Base-by-base conservation (phyloP, 768 basidiomycete genomes). In the Holtermannia corniformis region DNA sequence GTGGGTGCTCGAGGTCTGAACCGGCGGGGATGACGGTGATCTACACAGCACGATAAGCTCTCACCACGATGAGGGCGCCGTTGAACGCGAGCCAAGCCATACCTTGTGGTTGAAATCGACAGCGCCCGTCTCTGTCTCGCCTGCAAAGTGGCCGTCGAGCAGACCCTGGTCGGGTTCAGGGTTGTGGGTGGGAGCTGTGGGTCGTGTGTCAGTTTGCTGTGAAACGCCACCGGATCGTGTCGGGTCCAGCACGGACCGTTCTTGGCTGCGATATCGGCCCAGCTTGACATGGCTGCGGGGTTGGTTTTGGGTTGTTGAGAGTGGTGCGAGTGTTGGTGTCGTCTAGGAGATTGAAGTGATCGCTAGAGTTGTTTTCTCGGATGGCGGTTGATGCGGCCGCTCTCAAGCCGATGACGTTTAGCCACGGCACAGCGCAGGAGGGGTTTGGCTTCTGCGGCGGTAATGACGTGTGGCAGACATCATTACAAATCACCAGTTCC, bases 101-200 rank as follows among this genome's bases (percentile, higher is more conserved):
- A 66, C 68, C 62, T 85, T 86, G 47, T 74, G 65, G 46, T 71
- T 66, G 7, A 62, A 60, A 48, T 67, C 66, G 22, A n/a, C 76
- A 66, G 46, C 74, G 61, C 25, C 75, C 70, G 20, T 74, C 70
- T 47, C 54, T 21, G 75, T 69, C 19, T 70, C 68, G 11, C 70
- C 70, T 4, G 32, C 42, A 42, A 72, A 72, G 78, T 74, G 49
- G 21, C 75, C 82, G 65, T 80, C 82, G 54, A 84, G 75, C 20
- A 87, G 76, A 26, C 76, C 78, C 3, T 77, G 80, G 64, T 86
- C 82, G 44, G 86, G 78, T 40, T 78, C 79, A 12, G 86, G 83
- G 77, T 83, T 74, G 44, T 64, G 57, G 37, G 50, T 51, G 42
- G 68, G 68, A 44, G 68, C 70, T 72, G 57, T 37, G 7, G 16